phyloP scores from a whole-genome alignment of 176 grass and related monocot genomes.

The Zoysia japonica region DNA sequence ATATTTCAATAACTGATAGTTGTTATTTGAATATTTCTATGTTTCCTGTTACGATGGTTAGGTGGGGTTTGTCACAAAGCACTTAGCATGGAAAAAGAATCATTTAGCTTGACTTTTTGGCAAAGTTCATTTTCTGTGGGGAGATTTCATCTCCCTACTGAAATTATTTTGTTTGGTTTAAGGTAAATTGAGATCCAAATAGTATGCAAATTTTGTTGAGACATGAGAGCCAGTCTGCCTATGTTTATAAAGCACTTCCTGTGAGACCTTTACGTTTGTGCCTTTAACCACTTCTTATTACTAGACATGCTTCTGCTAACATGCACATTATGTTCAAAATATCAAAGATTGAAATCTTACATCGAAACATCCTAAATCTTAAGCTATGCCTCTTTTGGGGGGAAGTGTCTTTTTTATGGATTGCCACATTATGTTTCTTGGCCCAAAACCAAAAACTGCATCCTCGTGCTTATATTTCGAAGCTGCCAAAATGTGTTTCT shows the following conservation, averaged over 20 bases:
- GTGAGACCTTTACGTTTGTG: background rate
- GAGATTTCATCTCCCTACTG: background rate
- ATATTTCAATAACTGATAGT: slow-evolving; percentile 1
- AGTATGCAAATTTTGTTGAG: background rate
- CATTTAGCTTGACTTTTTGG: slow-evolving; percentile 6
- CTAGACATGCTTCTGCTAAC: background rate
- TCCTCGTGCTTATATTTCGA: background rate
- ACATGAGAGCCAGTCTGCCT: background rate
- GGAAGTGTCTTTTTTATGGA: background rate
- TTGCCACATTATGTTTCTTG: background rate
- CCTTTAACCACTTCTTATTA: background rate
- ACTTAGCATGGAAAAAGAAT: background rate
- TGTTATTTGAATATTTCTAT: background rate
- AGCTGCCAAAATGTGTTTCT: background rate
- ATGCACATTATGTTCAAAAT: background rate
- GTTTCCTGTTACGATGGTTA: slow-evolving; percentile 18
- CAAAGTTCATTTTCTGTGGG: background rate
- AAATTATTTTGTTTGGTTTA: background rate
- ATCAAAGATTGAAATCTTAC: background rate
- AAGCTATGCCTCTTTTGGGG: background rate
- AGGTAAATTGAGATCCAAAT: background rate
- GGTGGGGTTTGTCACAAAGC: background rate
- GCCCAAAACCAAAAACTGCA: background rate
- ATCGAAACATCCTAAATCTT: background rate
- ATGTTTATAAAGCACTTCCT: background rate